phyloP scores from a whole-genome alignment of 2,329 filamentous ascomycete genomes.

The Ophiocordyceps australis region DNA sequence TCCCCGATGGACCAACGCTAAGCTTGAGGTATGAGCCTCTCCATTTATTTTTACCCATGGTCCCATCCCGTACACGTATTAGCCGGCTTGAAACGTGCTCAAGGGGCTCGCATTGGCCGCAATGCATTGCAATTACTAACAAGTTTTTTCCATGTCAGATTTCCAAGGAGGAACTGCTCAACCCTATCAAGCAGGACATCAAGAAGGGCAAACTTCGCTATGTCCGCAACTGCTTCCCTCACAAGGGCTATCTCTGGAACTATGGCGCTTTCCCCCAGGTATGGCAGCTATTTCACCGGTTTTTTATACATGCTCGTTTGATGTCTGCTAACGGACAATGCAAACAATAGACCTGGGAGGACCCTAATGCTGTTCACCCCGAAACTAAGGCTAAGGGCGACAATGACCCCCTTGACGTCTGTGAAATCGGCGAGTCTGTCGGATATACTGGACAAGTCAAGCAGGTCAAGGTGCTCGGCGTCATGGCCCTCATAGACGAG shows the following conservation, averaged over 20 bases:
- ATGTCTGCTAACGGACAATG: too few species aligned
- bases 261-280: slow-evolving; percentile 98
- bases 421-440: slow-evolving; percentile 97
- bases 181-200: slow-evolving; percentile 98
- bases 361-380: slow-evolving; percentile 87
- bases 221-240: slow-evolving; percentile 99
- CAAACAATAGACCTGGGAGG: slow-evolving; percentile 99
- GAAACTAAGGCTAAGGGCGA: slow-evolving; percentile 99
- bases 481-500: slow-evolving; percentile 98
- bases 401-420: slow-evolving; percentile 97
- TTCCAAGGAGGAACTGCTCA: slow-evolving; percentile 95
- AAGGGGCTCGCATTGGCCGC: too few species aligned
- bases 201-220: slow-evolving; percentile 99
- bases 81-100: too few species aligned
- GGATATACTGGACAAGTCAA: slow-evolving; percentile 93
- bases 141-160: slow-evolving; percentile 47
- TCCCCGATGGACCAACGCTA: slow-evolving; percentile 97
- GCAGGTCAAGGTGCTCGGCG: slow-evolving; percentile 98
- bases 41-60: too few species aligned
- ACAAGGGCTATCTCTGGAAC: slow-evolving; percentile 99
- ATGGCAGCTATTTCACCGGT: slow-evolving; percentile 14
- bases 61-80: too few species aligned
- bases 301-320: too few species aligned
- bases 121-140: too few species aligned
- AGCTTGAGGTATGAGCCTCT: slow-evolving; percentile 99